phyloP scores from a whole-genome alignment of 441 rosid species.

The Erodium trifolium region DNA sequence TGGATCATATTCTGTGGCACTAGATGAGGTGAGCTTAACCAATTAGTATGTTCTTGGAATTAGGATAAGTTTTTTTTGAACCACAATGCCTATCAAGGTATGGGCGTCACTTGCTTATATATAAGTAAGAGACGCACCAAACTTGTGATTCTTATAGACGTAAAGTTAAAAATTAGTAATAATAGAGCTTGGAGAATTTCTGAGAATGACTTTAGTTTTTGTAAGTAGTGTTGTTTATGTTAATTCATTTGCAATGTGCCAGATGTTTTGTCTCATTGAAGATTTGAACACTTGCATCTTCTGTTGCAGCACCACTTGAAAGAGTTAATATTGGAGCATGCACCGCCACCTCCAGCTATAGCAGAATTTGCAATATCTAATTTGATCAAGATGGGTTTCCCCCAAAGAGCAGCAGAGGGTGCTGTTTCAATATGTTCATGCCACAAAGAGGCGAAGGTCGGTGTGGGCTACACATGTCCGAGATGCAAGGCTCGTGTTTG shows the following conservation, averaged over 20 bases:
- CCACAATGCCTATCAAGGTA: too few relatives aligned
- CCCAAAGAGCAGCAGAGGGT: constrained; percentile 77
- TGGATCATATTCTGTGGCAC: constrained; percentile 63
- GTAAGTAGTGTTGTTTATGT: background rate
- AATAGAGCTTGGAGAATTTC: background rate
- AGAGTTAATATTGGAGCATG: constrained; percentile 79
- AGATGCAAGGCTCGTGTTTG: constrained; percentile 88
- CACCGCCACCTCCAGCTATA: constrained; percentile 94
- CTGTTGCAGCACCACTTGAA: constrained; percentile 59
- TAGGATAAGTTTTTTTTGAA: background rate
- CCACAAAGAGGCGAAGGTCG: constrained; percentile 81
- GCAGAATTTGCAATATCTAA: constrained; percentile 84
- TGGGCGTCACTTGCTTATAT: too few relatives aligned
- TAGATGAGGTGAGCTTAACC: constrained; percentile 65
- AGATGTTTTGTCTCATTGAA: background rate
- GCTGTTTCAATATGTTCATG: constrained; percentile 77
- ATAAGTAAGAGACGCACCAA: too few relatives aligned
- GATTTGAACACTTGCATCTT: background rate
- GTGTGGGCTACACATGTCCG: constrained; percentile 84
- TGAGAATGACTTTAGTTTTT: background rate
- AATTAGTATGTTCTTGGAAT: constrained; percentile 6
- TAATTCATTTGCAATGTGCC: background rate
- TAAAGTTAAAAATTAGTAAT: background rate
- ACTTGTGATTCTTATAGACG: too few relatives aligned
- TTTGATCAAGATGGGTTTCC: constrained; percentile 92